Percentiles rank a stretch among this genome's conserved stretches.
phyloP scores from a whole-genome alignment of 2,329 filamentous ascomycete genomes.

The Dactylella cylindrospora region DNA sequence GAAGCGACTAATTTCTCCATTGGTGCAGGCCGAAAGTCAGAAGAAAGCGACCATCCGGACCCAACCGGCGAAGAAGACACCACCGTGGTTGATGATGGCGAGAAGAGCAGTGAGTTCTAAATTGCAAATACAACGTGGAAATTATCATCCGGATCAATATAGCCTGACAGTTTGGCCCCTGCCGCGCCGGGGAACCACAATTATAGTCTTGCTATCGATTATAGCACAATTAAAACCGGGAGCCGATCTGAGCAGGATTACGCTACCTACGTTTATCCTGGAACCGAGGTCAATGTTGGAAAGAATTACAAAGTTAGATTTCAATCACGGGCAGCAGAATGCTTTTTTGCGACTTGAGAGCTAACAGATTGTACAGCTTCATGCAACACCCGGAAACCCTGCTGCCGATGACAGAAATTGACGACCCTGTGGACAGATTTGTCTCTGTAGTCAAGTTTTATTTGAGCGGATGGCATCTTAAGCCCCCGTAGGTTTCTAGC shows the following conservation, averaged over 20 bases:
- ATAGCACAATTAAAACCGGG: slow-evolving; percentile 95
- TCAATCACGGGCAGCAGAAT: too few species aligned
- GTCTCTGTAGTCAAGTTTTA: slow-evolving; percentile 97
- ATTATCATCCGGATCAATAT: not conserved
- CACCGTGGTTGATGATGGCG: slow-evolving; percentile 49
- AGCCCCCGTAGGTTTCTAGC: slow-evolving; percentile 73
- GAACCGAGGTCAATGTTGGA: slow-evolving; percentile 98
- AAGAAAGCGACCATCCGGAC: slow-evolving; percentile 41
- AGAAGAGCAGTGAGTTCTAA: slow-evolving; percentile 48
- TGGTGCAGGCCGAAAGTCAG: slow-evolving; percentile 45
- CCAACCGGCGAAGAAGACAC: slow-evolving; percentile 47
- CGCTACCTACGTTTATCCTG: slow-evolving; percentile 94
- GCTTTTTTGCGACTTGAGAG: slow-evolving; percentile 12
- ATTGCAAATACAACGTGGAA: not conserved
- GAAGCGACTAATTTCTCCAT: not conserved
- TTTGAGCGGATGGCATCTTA: slow-evolving; percentile 97
- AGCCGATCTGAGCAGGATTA: slow-evolving; percentile 90
- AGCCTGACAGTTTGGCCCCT: too few species aligned
- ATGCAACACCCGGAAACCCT: slow-evolving; percentile 99
- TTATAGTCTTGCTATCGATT: slow-evolving; percentile 85
- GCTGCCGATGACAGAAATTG: slow-evolving; percentile 79
- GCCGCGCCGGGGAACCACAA: too few species aligned
- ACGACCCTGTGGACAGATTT: slow-evolving; percentile 87
- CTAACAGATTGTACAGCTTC: slow-evolving; percentile 64
- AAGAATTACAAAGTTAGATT: slow-evolving; percentile 87